Evolutionary conservation across 495 filamentous ascomycete genomes (phyloP).

Genomic region (Aspergillus nanangensis): DNA sequence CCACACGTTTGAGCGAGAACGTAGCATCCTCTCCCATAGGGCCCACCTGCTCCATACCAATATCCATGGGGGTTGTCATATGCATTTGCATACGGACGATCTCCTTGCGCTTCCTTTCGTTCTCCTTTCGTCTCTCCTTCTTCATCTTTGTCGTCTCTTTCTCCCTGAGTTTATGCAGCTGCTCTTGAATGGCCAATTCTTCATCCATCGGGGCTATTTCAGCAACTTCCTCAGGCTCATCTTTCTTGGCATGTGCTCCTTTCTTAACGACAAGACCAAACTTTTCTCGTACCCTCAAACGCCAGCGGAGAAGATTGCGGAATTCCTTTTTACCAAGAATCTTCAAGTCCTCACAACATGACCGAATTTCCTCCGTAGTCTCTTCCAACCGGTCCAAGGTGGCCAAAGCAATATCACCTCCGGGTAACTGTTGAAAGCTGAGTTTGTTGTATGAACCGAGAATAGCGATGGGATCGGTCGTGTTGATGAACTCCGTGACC

Average conservation of each 20-base stretch:
- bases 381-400: constrained; percentile 87
- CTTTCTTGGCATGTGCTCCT: constrained; percentile 34
- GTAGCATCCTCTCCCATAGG: constrained; percentile 71
- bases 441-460: constrained; percentile 81
- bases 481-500: constrained; percentile 92
- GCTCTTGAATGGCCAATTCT: constrained; percentile 82
- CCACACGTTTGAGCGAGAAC: constrained; percentile 76
- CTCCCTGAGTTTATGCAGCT: constrained; percentile 75
- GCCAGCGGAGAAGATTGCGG: constrained; percentile 87
- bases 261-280: constrained; percentile 82
- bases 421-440: constrained; percentile 68
- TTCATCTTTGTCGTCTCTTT: constrained; percentile 70
- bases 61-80: constrained; percentile 94
- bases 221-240: constrained; percentile 68
- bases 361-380: constrained; percentile 80
- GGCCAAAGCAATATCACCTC: constrained; percentile 81
- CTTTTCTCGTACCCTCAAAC: constrained; percentile 81
- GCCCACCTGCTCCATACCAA: constrained; percentile 87
- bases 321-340: constrained; percentile 94
- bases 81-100: constrained; percentile 92
- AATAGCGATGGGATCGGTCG: constrained; percentile 92
- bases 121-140: constrained; percentile 74
- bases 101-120: constrained; percentile 85
- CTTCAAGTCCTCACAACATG: constrained; percentile 84
- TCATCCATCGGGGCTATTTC: constrained; percentile 89